Conservation (phyloP, 805 yeast species). For the Saccharomycopsis javanensis region DNA sequence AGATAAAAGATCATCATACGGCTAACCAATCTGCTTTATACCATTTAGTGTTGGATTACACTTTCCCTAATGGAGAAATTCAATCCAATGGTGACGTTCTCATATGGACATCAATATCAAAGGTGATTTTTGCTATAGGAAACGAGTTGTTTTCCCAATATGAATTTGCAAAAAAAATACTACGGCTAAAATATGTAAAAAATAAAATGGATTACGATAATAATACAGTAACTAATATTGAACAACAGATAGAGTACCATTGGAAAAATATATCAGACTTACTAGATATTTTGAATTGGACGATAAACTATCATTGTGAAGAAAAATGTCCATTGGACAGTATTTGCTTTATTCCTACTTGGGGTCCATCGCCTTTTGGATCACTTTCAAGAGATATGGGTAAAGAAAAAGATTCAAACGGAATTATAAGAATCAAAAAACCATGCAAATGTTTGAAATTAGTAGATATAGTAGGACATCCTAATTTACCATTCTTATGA, state of each 20-base stretch:
- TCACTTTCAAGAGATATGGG: not conserved
- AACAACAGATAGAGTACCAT: slow-evolving; percentile 14
- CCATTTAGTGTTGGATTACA: slow-evolving; percentile 38
- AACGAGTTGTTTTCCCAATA: slow-evolving; percentile 30
- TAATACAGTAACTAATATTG: slow-evolving; percentile 17
- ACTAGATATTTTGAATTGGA: slow-evolving; percentile 32
- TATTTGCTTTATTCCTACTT: slow-evolving; percentile 47
- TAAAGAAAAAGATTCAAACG: slow-evolving; percentile 5
- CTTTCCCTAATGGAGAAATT: slow-evolving; percentile 33
- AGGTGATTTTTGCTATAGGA: slow-evolving; percentile 32
- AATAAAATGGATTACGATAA: slow-evolving; percentile 8
- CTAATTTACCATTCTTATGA: not conserved
- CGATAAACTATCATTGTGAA: slow-evolving; percentile 34
- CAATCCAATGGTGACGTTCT: slow-evolving; percentile 34
- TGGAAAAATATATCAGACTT: slow-evolving; percentile 19
- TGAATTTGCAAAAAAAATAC: slow-evolving; percentile 25
- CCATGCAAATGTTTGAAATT: slow-evolving; percentile 10
- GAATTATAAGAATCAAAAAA: slow-evolving; percentile 6
- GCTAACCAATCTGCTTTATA: slow-evolving; percentile 25
- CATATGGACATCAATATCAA: slow-evolving; percentile 39
- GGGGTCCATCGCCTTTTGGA: slow-evolving; percentile 50
- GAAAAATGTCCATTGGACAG: slow-evolving; percentile 36
- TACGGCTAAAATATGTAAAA: slow-evolving; percentile 21
- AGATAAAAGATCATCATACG: slow-evolving; percentile 12
- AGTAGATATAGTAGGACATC: not conserved